Conservation (phyloP, 2,329 filamentous ascomycete genomes). For the Cercospora berteroae region DNA sequence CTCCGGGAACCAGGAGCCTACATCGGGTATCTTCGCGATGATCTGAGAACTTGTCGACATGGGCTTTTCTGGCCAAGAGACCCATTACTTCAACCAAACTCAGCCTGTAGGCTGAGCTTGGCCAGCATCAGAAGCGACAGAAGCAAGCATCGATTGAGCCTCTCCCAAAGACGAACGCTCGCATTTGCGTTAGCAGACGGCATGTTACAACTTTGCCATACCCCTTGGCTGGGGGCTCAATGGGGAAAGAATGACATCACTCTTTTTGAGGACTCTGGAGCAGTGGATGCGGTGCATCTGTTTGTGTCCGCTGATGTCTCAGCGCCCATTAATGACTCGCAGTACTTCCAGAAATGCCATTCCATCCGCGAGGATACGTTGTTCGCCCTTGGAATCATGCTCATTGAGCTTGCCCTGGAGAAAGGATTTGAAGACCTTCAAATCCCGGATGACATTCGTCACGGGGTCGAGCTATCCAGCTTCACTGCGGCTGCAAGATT, state of each 20-base stretch:
- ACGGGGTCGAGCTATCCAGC: neutral
- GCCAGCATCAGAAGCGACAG: neutral
- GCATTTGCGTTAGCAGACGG: neutral
- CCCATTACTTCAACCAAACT: too few relatives aligned
- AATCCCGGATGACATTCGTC: neutral
- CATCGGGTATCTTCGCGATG: too few relatives aligned
- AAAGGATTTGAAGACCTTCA: constrained; percentile 29
- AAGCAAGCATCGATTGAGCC: neutral
- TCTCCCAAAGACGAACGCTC: neutral
- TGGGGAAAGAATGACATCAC: constrained; percentile 11
- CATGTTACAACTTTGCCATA: constrained; percentile 7
- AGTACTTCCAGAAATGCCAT: constrained; percentile 5
- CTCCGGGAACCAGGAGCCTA: too few relatives aligned
- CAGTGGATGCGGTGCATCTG: neutral
- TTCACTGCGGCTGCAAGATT: constrained; percentile 5
- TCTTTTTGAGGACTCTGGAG: neutral
- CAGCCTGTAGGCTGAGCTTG: too few relatives aligned
- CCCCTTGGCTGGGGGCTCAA: constrained; percentile 4
- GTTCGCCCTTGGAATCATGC: constrained; percentile 37
- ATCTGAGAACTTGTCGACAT: too few relatives aligned
- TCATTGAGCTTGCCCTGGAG: constrained; percentile 39
- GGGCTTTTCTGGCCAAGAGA: too few relatives aligned
- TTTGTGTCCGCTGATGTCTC: constrained; percentile 1
- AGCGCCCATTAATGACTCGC: too few relatives aligned
- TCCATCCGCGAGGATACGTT: constrained; percentile 35